Evolutionary conservation across 495 filamentous ascomycete genomes (phyloP).

Genomic region (Bathelium albidoporum): DNA sequence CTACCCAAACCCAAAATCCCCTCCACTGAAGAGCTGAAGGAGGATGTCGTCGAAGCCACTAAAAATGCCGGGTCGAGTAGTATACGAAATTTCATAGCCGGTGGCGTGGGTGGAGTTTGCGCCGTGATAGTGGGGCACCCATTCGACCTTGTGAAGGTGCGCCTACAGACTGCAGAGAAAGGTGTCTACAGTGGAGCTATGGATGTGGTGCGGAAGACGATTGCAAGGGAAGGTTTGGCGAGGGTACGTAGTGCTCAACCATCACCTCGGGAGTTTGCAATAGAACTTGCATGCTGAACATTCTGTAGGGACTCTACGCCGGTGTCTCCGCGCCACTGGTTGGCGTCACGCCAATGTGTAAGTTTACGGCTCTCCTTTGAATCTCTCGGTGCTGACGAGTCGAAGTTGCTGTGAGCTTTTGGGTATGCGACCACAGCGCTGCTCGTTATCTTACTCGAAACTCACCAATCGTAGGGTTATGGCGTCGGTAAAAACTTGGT

Average conservation of each 20-base stretch:
- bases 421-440: conserved; percentile 30
- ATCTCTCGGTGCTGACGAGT: neutral
- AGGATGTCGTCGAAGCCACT: conserved; percentile 30
- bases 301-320: conserved; percentile 74
- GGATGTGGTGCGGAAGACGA: conserved; percentile 78
- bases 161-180: conserved; percentile 88
- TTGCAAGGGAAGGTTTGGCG: conserved; percentile 75
- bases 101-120: conserved; percentile 87
- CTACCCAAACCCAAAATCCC: conserved; percentile 19
- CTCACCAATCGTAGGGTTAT: conserved; percentile 51
- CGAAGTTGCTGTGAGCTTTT: conserved; percentile 94
- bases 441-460: neutral
- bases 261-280: neutral
- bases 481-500: conserved; percentile 88
- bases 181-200: conserved; percentile 84
- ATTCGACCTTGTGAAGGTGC: conserved; percentile 95
- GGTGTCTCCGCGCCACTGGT: conserved; percentile 90
- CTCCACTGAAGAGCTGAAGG: conserved; percentile 29
- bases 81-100: conserved; percentile 73
- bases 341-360: conserved; percentile 98
- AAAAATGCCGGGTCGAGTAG: conserved; percentile 29
- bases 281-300: neutral
- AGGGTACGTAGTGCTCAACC: conserved; percentile 28
- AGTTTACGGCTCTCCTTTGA: conserved; percentile 30
- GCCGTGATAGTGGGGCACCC: conserved; percentile 91